Evolutionary conservation across 768 basidiomycete species (phyloP), one percentile per base, ranked within the genome.

Genomic region (Agrocybe chaxingu): DNA sequence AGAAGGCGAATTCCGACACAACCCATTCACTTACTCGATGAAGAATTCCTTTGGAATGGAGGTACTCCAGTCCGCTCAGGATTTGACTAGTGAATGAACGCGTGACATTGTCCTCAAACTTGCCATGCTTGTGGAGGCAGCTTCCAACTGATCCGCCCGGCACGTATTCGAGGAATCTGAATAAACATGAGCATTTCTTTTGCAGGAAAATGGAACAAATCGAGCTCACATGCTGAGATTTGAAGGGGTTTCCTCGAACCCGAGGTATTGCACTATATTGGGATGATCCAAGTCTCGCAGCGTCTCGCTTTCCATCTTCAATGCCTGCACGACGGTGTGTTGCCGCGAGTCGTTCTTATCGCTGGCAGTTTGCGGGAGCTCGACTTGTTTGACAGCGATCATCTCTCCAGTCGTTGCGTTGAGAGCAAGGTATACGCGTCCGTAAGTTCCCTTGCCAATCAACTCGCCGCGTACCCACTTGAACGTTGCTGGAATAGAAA

Each of bases 361-460:
- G 61, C 89, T 92, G 12, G 85, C 83, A 7, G 93, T 95, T 45
- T 84, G 82, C 1, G 97, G 96, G 51, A 95, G 81, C 66, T 98
- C 97, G 42, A 99, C 97, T 69, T 98, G 97, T 70, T 99, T 99
- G 56, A 99, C 97, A 12, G 97, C 97, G 61, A 98, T 94, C 92
- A 98, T 96, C 70, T 98, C 95, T 50, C 94, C 94, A 0, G 94
- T 96, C 3, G 92, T 94, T 31, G 91, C 92, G 65, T 98, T 98
- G 51, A 98, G 74, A 12, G 92, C 97, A 48, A 98, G 82, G 62
- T 98, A 99, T 29, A 99, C 97, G 38, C 90, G 84, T 9, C 97
- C 97, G 61, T 95, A 99, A 9, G 94, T 95, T 19, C 97, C 97
- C 63, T 91, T 92, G 31, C 97, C 97, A 54, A 99, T 98, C 34